Evolutionary conservation across 2,329 filamentous ascomycete species (phyloP).

Genomic region (Tolypocladium tundrense): DNA sequence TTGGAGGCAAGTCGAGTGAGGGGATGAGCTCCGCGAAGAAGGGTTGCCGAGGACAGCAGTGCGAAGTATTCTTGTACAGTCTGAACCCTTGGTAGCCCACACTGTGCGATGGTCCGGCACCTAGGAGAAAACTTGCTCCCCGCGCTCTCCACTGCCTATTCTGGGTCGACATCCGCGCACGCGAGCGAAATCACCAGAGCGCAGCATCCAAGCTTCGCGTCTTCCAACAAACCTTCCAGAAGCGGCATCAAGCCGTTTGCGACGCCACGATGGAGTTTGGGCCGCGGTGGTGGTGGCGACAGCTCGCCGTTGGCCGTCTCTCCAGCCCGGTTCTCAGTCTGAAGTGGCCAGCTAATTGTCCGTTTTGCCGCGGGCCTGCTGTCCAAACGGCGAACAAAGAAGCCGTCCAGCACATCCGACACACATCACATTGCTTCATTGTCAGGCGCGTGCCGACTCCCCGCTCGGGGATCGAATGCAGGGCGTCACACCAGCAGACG

Average conservation of each 20-base stretch:
- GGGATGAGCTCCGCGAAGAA: too few species aligned
- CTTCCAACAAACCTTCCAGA: not conserved
- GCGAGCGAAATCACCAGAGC: not conserved
- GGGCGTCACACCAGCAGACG: not conserved
- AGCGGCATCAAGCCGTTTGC: not conserved
- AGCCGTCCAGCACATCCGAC: not conserved
- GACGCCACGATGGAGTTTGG: not conserved
- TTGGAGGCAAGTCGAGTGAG: too few species aligned
- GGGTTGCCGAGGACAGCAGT: too few species aligned
- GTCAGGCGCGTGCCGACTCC: not conserved
- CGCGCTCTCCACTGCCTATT: not conserved
- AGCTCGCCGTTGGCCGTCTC: not conserved
- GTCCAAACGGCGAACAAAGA: not conserved
- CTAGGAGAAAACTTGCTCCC: not conserved
- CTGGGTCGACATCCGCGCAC: not conserved
- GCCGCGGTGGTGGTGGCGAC: not conserved
- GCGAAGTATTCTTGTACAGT: not conserved
- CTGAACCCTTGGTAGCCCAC: too few species aligned
- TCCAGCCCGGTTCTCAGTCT: not conserved
- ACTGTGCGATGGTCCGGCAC: not conserved
- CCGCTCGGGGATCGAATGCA: not conserved
- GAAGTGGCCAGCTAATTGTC: not conserved
- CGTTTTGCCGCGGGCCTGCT: not conserved
- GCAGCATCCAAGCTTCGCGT: not conserved
- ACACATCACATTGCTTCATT: not conserved